Evolutionary conservation across 352 stramenopile species (phyloP), one percentile per base, ranked within the genome.

Genomic region (Phytophthora podocarpi): DNA sequence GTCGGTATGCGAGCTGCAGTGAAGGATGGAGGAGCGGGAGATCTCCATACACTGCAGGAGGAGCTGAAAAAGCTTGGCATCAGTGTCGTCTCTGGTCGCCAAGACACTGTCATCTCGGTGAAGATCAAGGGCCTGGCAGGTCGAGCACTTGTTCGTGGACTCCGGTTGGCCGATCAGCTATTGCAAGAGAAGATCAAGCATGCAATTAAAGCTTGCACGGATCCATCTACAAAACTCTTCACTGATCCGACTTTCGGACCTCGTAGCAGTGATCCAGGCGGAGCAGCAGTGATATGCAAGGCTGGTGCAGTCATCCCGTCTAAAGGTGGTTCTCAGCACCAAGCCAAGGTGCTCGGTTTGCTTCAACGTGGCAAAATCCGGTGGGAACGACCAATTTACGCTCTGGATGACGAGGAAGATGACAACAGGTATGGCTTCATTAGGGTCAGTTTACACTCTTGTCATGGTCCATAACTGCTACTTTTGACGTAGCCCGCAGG

Each of bases 171-270:
- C 1, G 88, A 96, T 43, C 78, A 87, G 24, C 50, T 91, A 15
- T 71, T 96, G 5, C 80, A 90, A 12, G 72, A 87, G 35, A 92
- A 91, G 43, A 74, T 96, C 28, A 88, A 88, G 31, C 64, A 77
- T 37, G 66, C 92, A 21, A 35, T 91, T 30, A 88, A 89, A 55
- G 39, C 66, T 1, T 87, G 54, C 23, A 76, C 49, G 4, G 70
- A 84, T 65, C 55, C 72, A 24, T 37, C 32, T 0, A 79, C 71
- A 9, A 88, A 87, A 42, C 49, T 83, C 1, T 97, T 95, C 40
- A 66, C 59, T 3, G 90, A 97, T 42, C 83, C 86, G 5, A 91
- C 83, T 9, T 97, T 97, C 62, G 90, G 90, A 3, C 89, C 90
- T 12, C 74, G 35, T 2, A 39, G 63, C 2, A 67, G 46, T 13